Evolutionary conservation across 257 asterid genomes (phyloP).

Genomic region (Solanum virginianum): DNA sequence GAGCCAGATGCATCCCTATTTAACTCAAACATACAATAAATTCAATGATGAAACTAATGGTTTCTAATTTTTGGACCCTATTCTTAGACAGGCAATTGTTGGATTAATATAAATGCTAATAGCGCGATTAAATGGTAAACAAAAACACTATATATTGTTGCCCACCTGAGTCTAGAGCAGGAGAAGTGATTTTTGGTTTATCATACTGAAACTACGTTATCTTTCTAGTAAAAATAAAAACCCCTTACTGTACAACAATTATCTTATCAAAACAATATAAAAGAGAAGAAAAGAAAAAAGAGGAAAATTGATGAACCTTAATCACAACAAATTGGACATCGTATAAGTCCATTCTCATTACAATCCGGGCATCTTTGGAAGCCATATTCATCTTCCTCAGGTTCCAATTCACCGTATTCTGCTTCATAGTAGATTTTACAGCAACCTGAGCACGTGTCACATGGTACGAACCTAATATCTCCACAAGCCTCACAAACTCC

Average conservation of each 20-base stretch:
- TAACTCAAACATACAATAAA: neutral
- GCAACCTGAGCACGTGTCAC: slow-evolving; percentile 87
- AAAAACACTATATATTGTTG: neutral
- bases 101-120: neutral
- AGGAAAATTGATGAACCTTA: neutral
- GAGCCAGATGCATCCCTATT: neutral
- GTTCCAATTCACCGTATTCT: slow-evolving; percentile 18
- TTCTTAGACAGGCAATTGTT: neutral
- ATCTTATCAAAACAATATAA: neutral
- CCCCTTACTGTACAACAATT: neutral
- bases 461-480: slow-evolving; percentile 69
- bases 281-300: neutral
- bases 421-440: slow-evolving; percentile 61
- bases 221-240: neutral
- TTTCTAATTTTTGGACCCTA: neutral
- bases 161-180: neutral
- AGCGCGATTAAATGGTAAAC: neutral
- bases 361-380: slow-evolving; percentile 60
- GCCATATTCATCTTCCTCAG: slow-evolving; percentile 20
- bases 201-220: neutral
- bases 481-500: slow-evolving; percentile 74
- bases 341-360: slow-evolving; percentile 54
- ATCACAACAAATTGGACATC: slow-evolving; percentile 56
- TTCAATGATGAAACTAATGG: neutral
- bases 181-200: neutral